Conservation (phyloP, 768 basidiomycete genomes). For the Mycena amicta region DNA sequence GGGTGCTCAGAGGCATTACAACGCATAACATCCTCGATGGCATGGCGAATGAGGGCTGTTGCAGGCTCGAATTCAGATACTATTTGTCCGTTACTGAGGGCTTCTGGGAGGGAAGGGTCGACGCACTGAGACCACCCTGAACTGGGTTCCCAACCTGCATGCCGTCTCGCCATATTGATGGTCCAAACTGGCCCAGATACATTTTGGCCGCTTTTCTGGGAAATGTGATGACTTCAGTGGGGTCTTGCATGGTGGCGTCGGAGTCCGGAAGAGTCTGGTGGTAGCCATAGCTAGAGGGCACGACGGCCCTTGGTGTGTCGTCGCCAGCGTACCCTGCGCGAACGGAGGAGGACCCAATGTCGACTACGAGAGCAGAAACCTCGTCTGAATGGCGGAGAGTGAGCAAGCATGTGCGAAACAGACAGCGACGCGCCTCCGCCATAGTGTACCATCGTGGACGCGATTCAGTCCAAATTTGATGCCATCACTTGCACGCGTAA, state of each 20-base stretch:
- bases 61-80: conserved; percentile 80
- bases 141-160: conserved; percentile 90
- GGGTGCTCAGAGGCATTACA: conserved; percentile 85
- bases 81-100: conserved; percentile 27
- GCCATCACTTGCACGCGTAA: neutral
- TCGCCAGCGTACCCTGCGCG: conserved; percentile 98
- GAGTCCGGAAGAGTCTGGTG: conserved; percentile 45
- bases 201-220: conserved; percentile 57
- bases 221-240: conserved; percentile 34
- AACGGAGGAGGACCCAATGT: conserved; percentile 87
- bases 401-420: neutral
- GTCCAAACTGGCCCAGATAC: conserved; percentile 85
- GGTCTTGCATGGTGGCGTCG: conserved; percentile 59
- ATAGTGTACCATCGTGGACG: conserved; percentile 73
- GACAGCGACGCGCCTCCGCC: conserved; percentile 67
- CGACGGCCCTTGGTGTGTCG: conserved; percentile 90
- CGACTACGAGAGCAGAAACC: conserved; percentile 94
- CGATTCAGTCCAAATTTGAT: neutral
- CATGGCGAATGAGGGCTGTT: conserved; percentile 71
- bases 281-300: conserved; percentile 89
- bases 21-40: conserved; percentile 74
- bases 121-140: conserved; percentile 80
- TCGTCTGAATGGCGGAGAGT: conserved; percentile 62
- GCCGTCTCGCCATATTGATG: conserved; percentile 84
- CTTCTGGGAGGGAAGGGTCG: neutral